Evolutionary conservation across 1,284 basidiomycete species (phyloP).

Genomic region (Polyporus tsugae): DNA sequence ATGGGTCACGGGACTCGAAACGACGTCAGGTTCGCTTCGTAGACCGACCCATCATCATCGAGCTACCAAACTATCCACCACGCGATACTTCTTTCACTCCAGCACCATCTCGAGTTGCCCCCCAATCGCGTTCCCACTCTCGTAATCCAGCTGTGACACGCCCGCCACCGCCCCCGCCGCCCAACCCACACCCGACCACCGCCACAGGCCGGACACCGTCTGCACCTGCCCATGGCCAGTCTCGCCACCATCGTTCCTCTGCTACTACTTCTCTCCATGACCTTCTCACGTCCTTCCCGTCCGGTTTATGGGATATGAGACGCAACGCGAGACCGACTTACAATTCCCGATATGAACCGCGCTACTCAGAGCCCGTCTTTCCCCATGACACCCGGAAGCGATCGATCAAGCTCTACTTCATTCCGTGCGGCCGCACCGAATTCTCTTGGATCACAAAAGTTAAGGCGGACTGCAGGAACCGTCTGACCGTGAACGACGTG

Average conservation of each 20-base stretch:
- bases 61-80: background rate
- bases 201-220: background rate
- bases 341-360: slow-evolving; percentile 7
- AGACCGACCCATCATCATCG: background rate
- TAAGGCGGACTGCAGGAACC: slow-evolving; percentile 2
- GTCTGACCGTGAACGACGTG: slow-evolving; percentile 15
- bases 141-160: background rate
- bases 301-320: slow-evolving; percentile 14
- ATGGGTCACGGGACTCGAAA: background rate
- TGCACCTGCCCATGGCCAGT: background rate
- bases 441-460: slow-evolving; percentile 12
- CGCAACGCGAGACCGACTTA: slow-evolving; percentile 12
- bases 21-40: slow-evolving; percentile 11
- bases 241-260: background rate
- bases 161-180: background rate
- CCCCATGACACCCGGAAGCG: background rate
- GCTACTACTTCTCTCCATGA: background rate
- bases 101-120: background rate
- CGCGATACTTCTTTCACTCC: background rate
- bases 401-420: slow-evolving; percentile 13
- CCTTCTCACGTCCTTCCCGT: slow-evolving; percentile 11
- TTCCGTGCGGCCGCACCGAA: slow-evolving; percentile 16
- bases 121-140: background rate
- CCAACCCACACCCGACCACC: background rate
- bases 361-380: slow-evolving; percentile 16